phyloP scores from a whole-genome alignment of 2,329 filamentous ascomycete species.

The Beauveria rudraprayagi region DNA sequence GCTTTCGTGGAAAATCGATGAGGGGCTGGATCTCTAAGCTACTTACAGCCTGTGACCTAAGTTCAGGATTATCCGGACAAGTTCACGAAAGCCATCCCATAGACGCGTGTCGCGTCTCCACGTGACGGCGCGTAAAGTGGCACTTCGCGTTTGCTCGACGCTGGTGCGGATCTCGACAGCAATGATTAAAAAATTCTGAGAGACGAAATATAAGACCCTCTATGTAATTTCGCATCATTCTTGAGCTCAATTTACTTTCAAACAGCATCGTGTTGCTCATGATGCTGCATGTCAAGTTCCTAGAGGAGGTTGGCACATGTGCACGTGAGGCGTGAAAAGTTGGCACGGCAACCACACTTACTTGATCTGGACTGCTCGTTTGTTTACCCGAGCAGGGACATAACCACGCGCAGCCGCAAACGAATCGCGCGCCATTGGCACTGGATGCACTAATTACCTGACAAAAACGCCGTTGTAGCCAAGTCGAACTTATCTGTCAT shows the following conservation, averaged over 20 bases:
- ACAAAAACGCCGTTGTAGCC: neutral
- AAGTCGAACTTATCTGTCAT: neutral
- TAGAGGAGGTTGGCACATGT: neutral
- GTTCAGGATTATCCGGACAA: neutral
- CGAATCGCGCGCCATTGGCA: constrained; percentile 2
- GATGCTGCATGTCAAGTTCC: neutral
- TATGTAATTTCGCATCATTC: too few relatives aligned
- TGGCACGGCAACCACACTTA: constrained; percentile 25
- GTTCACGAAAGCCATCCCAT: neutral
- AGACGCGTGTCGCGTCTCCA: constrained; percentile 26
- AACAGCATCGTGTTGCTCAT: too few relatives aligned
- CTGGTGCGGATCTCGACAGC: neutral
- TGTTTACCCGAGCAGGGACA: constrained; percentile 20
- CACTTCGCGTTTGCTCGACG: neutral
- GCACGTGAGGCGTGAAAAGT: constrained; percentile 12
- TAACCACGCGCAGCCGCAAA: constrained; percentile 1
- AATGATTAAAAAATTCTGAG: too few relatives aligned
- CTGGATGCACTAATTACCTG: neutral
- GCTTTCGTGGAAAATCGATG: neutral
- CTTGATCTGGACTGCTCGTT: constrained; percentile 18
- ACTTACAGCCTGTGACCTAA: neutral
- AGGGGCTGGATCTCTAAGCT: neutral
- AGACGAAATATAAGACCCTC: too few relatives aligned
- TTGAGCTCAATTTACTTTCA: neutral
- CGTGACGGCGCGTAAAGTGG: constrained; percentile 27